Conservation (phyloP, 257 asterid genomes). For the Solanum ossicruentum region DNA sequence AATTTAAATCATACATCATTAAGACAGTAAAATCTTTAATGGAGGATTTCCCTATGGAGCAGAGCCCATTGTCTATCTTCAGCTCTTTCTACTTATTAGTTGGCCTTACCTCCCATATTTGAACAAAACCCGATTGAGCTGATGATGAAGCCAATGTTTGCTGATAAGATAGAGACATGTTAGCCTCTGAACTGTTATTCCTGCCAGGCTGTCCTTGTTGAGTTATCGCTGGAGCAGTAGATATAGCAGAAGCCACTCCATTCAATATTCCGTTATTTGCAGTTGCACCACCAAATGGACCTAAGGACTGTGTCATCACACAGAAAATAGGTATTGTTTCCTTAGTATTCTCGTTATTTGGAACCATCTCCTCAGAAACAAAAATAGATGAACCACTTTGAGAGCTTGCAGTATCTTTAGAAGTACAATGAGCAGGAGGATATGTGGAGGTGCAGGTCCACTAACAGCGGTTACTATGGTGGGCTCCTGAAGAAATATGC, state of each 20-base stretch:
- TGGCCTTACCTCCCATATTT: conserved; percentile 87
- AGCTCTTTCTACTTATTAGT: not conserved
- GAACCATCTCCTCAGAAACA: conserved; percentile 44
- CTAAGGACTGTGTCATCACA: too few species aligned
- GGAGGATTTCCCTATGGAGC: not conserved
- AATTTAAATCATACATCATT: not conserved
- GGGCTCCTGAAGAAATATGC: conserved; percentile 52
- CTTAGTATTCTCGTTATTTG: too few species aligned
- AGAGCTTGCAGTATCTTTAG: conserved; percentile 47
- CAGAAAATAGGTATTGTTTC: too few species aligned
- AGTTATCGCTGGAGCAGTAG: conserved; percentile 51
- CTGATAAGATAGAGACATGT: conserved; percentile 68
- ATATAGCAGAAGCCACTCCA: conserved; percentile 17
- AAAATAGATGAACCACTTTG: conserved; percentile 12
- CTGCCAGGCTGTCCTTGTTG: conserved; percentile 29
- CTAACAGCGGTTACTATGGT: conserved; percentile 33
- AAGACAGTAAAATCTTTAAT: not conserved
- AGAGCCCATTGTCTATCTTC: not conserved
- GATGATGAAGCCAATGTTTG: conserved; percentile 49
- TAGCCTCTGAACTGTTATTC: conserved; percentile 52
- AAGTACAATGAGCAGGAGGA: conserved; percentile 59
- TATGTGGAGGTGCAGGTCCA: conserved; percentile 56
- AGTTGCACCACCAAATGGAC: not conserved
- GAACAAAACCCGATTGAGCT: conserved; percentile 63
- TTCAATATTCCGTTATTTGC: conserved; percentile 44